A percentile compares a stretch with the other conserved stretches of the same genome.
phyloP scores from a whole-genome alignment of 129 eudicot species.

The Lactuca saligna region DNA sequence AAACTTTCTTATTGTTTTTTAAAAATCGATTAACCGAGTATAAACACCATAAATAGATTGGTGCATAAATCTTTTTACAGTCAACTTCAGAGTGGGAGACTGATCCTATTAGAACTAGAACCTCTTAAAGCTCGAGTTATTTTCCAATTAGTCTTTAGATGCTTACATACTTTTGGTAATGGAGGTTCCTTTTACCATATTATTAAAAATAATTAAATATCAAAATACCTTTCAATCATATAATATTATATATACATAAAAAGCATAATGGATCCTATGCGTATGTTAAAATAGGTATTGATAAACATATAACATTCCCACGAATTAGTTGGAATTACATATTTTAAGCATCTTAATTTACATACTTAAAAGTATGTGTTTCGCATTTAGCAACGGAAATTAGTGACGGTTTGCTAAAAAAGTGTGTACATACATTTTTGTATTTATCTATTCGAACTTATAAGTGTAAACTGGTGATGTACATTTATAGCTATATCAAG shows the following conservation, averaged over 20 bases:
- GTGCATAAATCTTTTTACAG: slow-evolving; percentile 17
- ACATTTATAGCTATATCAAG: too few relatives aligned
- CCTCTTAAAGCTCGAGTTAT: slow-evolving; percentile 21
- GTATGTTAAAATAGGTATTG: background rate
- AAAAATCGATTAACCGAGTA: too few relatives aligned
- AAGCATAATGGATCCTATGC: background rate
- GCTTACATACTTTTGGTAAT: slow-evolving; percentile 18
- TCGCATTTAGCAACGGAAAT: too few relatives aligned
- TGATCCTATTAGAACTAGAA: slow-evolving; percentile 27
- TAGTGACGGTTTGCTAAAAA: too few relatives aligned
- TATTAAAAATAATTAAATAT: background rate
- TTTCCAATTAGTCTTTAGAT: slow-evolving; percentile 14
- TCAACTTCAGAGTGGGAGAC: slow-evolving; percentile 30
- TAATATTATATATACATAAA: background rate
- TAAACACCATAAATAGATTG: background rate
- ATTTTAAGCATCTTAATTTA: background rate
- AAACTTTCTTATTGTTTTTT: too few relatives aligned
- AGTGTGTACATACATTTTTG: too few relatives aligned
- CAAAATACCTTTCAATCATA: background rate
- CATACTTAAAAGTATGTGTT: too few relatives aligned
- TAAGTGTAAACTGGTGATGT: background rate
- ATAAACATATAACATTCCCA: background rate
- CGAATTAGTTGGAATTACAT: too few relatives aligned
- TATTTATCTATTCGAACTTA: background rate
- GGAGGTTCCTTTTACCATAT: slow-evolving; percentile 7